Conservation (phyloP, 768 basidiomycete species). For the Lepiota venenata region DNA sequence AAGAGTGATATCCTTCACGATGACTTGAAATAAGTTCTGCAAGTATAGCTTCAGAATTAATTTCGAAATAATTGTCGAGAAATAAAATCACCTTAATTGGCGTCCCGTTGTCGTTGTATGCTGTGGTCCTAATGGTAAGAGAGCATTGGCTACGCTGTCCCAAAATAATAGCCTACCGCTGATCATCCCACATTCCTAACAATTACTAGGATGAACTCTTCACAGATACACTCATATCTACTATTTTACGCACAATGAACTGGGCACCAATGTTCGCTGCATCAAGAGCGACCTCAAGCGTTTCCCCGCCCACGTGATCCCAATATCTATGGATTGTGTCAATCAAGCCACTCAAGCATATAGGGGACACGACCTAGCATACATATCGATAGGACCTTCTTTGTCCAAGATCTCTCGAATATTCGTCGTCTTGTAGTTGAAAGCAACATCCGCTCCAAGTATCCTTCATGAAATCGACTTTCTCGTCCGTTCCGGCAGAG, state of each 20-base stretch:
- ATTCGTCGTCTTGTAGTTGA: conserved; percentile 59
- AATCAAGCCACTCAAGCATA: neutral
- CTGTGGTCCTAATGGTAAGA: too few species aligned
- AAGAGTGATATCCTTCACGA: conserved; percentile 39
- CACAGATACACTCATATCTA: neutral
- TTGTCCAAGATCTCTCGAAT: conserved; percentile 41
- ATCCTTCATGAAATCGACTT: conserved; percentile 50
- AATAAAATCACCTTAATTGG: neutral
- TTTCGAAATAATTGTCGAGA: neutral
- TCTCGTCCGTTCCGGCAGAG: conserved; percentile 58
- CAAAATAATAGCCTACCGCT: too few species aligned
- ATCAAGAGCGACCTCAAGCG: conserved; percentile 28
- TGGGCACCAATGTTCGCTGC: conserved; percentile 35
- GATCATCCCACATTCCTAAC: too few species aligned
- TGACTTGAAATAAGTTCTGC: conserved; percentile 34
- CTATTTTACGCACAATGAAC: conserved; percentile 32
- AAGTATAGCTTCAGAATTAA: neutral
- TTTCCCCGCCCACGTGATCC: conserved; percentile 49
- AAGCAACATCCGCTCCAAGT: conserved; percentile 54
- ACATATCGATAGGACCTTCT: conserved; percentile 55
- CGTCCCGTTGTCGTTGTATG: too few species aligned
- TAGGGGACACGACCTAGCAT: conserved; percentile 3
- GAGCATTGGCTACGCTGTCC: too few species aligned
- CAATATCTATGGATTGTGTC: conserved; percentile 15
- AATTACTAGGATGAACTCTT: too few species aligned